These are phyloP conservation scores for Kalmusia sp. DNA, from an alignment of 2,329 filamentous ascomycete genomes.

Conservation along the genomic window DNA sequence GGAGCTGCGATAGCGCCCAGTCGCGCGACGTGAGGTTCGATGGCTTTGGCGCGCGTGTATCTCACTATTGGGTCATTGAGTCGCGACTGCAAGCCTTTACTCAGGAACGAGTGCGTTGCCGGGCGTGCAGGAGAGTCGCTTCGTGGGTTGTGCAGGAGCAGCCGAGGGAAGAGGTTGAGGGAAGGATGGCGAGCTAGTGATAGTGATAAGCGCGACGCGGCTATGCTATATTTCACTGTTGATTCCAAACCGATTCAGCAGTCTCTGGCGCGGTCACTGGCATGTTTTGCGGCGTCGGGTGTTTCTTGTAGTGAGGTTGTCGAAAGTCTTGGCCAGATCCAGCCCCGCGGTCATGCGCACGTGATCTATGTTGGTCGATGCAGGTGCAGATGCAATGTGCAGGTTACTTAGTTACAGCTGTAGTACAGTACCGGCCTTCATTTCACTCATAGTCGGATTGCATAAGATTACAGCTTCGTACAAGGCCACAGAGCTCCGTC, in stretches of 20 bases:
- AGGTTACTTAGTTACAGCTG: too few species aligned
- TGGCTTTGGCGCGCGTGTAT: neutral
- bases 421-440: neutral
- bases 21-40: neutral
- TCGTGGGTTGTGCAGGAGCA: neutral
- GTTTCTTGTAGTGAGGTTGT: slow-evolving; percentile 15
- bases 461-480: neutral
- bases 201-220: neutral
- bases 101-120: slow-evolving; percentile 2
- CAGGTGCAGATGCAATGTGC: neutral
- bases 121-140: slow-evolving; percentile 5
- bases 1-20: slow-evolving; percentile 4
- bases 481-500: neutral
- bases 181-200: neutral
- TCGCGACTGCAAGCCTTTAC: slow-evolving; percentile 6
- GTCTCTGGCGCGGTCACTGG: slow-evolving; percentile 4
- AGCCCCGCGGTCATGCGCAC: slow-evolving; percentile 22
- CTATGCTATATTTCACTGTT: slow-evolving; percentile 1
- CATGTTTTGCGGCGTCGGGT: slow-evolving; percentile 9
- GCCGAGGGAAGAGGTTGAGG: neutral
- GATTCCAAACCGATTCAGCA: slow-evolving; percentile 4
- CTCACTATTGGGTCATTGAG: slow-evolving; percentile 11
- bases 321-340: slow-evolving; percentile 12
- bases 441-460: neutral
- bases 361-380: neutral